phyloP scores from a whole-genome alignment of 2,329 filamentous ascomycete species.

The Raffaelea ambrosiae region DNA sequence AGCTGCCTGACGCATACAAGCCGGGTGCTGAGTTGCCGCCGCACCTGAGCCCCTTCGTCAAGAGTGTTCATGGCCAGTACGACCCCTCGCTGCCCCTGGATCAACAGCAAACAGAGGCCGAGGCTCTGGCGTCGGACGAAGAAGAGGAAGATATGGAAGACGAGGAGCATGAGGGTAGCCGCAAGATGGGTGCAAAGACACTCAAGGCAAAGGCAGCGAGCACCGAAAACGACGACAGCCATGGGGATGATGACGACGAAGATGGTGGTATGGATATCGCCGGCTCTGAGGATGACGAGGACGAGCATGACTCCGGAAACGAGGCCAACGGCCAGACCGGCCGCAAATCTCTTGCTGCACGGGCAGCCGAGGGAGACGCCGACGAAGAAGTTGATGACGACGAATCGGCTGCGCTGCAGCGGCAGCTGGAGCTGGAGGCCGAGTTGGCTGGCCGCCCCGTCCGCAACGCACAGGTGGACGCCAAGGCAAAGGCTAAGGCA shows the following conservation, averaged over 20 bases:
- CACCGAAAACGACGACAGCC: conserved; percentile 31
- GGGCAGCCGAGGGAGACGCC: conserved; percentile 33
- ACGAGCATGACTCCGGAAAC: conserved; percentile 30
- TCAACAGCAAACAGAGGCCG: conserved; percentile 80
- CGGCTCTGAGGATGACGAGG: conserved; percentile 34
- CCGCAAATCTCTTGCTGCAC: no score
- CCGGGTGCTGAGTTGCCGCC: conserved; percentile 86
- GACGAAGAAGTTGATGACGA: conserved; percentile 49
- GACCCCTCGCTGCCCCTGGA: conserved; percentile 81
- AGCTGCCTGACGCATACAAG: conserved; percentile 79
- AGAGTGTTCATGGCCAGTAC: conserved; percentile 76
- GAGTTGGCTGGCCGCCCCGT: conserved; percentile 67
- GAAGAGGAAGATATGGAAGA: conserved; percentile 38
- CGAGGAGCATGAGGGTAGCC: conserved; percentile 26
- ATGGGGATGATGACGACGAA: conserved; percentile 32
- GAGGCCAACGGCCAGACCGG: no score
- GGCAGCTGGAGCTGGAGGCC: conserved; percentile 87
- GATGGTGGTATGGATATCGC: conserved; percentile 37
- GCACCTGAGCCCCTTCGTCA: conserved; percentile 93
- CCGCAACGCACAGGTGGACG: conserved; percentile 29
- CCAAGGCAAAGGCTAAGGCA: conserved; percentile 53
- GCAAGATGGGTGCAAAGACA: conserved; percentile 8
- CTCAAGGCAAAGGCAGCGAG: conserved; percentile 35
- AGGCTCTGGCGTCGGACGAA: conserved; percentile 62
- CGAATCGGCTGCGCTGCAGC: conserved; percentile 53